Evolutionary conservation across 2,329 filamentous ascomycete genomes (phyloP).

Genomic region (Harringtonia lauricola): DNA sequence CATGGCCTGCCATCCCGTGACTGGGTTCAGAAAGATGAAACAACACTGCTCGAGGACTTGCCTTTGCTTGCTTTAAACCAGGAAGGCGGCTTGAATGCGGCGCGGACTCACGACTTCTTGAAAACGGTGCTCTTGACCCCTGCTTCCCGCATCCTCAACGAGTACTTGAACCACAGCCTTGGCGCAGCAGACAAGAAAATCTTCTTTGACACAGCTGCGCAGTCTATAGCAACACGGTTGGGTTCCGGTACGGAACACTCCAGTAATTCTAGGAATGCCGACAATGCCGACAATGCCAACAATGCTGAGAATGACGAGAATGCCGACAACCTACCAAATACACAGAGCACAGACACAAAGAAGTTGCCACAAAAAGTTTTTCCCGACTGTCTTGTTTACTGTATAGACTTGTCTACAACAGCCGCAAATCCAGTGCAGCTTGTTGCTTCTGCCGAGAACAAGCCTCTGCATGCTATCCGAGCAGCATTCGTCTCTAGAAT

Average conservation of each 20-base stretch:
- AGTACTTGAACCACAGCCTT: constrained; percentile 1
- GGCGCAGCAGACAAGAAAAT: constrained; percentile 1
- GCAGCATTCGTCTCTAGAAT: constrained; percentile 2
- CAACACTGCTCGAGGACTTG: constrained; percentile 3
- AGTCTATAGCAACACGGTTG: background rate
- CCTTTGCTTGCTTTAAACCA: constrained; percentile 2
- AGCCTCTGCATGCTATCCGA: constrained; percentile 4
- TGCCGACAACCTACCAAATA: background rate
- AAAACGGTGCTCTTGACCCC: constrained; percentile 1
- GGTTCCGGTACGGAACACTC: background rate
- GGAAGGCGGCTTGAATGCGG: constrained; percentile 1
- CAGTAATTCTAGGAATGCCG: background rate
- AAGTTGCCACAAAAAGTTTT: background rate
- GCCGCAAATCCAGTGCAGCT: constrained; percentile 1
- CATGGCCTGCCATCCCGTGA: background rate
- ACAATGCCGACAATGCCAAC: background rate
- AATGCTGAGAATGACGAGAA: background rate
- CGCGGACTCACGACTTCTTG: constrained; percentile 1
- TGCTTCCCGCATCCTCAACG: constrained; percentile 2
- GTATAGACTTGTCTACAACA: constrained; percentile 2
- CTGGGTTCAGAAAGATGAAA: constrained; percentile 1
- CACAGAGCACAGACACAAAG: background rate
- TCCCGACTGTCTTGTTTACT: constrained; percentile 3
- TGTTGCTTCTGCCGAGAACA: constrained; percentile 5
- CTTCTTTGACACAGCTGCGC: constrained; percentile 3